phyloP scores from a whole-genome alignment of 1,139 yeast genomes.

The Meyerozyma smithsonii region DNA sequence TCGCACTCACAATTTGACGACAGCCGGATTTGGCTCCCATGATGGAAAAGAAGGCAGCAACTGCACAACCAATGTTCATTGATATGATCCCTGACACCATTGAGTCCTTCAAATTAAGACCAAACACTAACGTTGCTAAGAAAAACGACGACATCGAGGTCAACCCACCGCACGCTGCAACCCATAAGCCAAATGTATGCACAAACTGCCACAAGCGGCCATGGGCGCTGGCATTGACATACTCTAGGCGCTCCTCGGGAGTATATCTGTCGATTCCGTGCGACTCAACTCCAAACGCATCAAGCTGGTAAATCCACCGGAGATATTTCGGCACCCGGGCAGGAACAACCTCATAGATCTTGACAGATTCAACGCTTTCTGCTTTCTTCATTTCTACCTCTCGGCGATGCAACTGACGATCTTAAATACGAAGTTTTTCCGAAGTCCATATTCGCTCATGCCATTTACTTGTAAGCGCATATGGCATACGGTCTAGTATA shows the following conservation, averaged over 20 bases:
- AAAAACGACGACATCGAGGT: constrained; percentile 39
- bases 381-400: neutral
- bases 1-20: constrained; percentile 38
- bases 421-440: neutral
- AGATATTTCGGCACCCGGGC: constrained; percentile 4
- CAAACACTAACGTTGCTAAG: constrained; percentile 27
- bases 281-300: constrained; percentile 25
- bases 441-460: neutral
- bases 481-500: neutral
- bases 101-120: constrained; percentile 24
- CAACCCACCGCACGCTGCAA: constrained; percentile 37
- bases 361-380: neutral
- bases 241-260: constrained; percentile 18
- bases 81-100: constrained; percentile 29
- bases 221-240: neutral
- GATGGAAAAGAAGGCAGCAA: constrained; percentile 36
- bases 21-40: constrained; percentile 41
- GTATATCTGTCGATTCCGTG: constrained; percentile 29
- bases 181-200: constrained; percentile 27
- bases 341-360: neutral
- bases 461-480: constrained; percentile 2
- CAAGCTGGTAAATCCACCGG: constrained; percentile 18
- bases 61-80: constrained; percentile 30
- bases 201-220: constrained; percentile 14
- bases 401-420: neutral